phyloP scores from a whole-genome alignment of 2,329 filamentous ascomycete species.

The Periconia sp. region DNA sequence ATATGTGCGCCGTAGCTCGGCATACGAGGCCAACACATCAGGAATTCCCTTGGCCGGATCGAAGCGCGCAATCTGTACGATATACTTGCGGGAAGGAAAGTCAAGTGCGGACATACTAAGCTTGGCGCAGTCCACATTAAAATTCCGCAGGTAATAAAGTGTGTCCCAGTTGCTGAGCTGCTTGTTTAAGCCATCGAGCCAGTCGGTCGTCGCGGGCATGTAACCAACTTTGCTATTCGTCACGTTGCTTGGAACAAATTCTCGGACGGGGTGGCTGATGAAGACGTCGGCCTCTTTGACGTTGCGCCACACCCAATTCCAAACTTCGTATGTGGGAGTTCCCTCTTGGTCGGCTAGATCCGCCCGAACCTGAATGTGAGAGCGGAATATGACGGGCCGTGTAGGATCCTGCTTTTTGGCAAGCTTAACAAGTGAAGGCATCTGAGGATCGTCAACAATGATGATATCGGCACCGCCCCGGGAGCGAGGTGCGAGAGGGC shows the following conservation, averaged over 20 bases:
- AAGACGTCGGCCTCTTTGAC: conserved; percentile 75
- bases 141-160: conserved; percentile 74
- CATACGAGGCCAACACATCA: conserved; percentile 74
- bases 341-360: conserved; percentile 67
- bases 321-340: conserved; percentile 71
- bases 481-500: conserved; percentile 64
- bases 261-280: conserved; percentile 76
- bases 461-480: conserved; percentile 76
- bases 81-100: conserved; percentile 68
- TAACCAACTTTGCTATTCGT: conserved; percentile 69
- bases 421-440: conserved; percentile 75
- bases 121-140: conserved; percentile 63
- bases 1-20: conserved; percentile 66
- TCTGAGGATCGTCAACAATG: conserved; percentile 81
- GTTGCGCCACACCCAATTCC: conserved; percentile 73
- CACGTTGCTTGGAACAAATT: conserved; percentile 72
- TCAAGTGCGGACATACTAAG: conserved; percentile 62
- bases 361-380: conserved; percentile 79
- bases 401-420: conserved; percentile 71
- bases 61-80: conserved; percentile 79
- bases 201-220: conserved; percentile 80
- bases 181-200: conserved; percentile 83
- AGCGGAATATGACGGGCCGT: conserved; percentile 78
- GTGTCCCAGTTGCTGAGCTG: conserved; percentile 68
- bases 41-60: conserved; percentile 82